Conservation (phyloP, 2,329 filamentous ascomycete genomes). For the Thelonectria discophora region DNA sequence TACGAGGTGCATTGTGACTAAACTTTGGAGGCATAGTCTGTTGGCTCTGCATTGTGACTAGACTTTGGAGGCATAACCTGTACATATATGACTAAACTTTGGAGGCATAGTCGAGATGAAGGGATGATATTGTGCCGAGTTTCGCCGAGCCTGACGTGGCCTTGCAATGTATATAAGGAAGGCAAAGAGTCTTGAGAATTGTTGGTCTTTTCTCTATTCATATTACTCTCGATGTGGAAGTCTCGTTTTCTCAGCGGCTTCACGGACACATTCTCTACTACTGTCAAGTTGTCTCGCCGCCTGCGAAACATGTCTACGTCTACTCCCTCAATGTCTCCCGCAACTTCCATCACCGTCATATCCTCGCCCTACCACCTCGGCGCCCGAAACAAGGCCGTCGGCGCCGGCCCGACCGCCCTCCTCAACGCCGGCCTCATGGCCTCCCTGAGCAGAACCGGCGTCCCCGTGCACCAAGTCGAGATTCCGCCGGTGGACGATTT, state of each 20-base stretch:
- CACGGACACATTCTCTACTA: too few species aligned
- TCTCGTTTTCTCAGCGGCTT: neutral
- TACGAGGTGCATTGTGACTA: neutral
- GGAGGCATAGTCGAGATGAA: slow-evolving; percentile 9
- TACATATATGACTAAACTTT: slow-evolving; percentile 12
- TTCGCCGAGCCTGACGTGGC: neutral
- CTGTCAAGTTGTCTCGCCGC: neutral
- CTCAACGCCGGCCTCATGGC: slow-evolving; percentile 42
- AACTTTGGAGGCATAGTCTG: slow-evolving; percentile 20
- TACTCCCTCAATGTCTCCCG: slow-evolving; percentile 24
- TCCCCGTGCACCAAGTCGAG: slow-evolving; percentile 41
- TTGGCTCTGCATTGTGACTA: neutral
- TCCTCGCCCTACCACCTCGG: slow-evolving; percentile 53
- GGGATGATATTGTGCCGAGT: neutral
- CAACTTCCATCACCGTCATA: slow-evolving; percentile 46
- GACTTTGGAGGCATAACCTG: slow-evolving; percentile 15
- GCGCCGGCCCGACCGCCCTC: slow-evolving; percentile 48
- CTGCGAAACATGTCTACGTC: too few species aligned
- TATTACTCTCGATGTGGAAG: too few species aligned
- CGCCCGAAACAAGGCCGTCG: slow-evolving; percentile 47
- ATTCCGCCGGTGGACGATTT: slow-evolving; percentile 44
- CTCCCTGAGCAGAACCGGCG: slow-evolving; percentile 36
- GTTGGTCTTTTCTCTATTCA: too few species aligned
- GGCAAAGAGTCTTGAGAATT: too few species aligned
- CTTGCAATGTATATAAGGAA: neutral